phyloP scores from a whole-genome alignment of 768 basidiomycete species.

The Cantharellus anzutake region DNA sequence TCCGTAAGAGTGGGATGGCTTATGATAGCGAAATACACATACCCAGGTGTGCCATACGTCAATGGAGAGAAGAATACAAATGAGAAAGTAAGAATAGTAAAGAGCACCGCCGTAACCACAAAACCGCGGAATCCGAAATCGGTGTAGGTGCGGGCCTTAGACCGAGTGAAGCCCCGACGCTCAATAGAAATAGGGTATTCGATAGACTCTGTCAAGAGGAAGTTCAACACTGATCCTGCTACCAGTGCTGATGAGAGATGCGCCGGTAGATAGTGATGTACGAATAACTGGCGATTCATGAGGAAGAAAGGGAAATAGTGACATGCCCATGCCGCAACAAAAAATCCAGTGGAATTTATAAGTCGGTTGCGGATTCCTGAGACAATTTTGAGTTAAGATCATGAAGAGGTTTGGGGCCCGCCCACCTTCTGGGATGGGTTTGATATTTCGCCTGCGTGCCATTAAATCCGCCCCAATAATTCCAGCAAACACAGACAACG shows the following conservation, averaged over 20 bases:
- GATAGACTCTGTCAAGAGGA: slow-evolving; percentile 73
- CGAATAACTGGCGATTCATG: slow-evolving; percentile 90
- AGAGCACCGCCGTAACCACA: slow-evolving; percentile 31
- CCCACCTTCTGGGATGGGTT: slow-evolving; percentile 79
- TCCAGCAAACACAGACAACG: slow-evolving; percentile 74
- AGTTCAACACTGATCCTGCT: slow-evolving; percentile 82
- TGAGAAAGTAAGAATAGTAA: slow-evolving; percentile 42
- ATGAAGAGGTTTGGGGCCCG: neutral
- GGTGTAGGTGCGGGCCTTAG: slow-evolving; percentile 23
- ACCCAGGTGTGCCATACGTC: slow-evolving; percentile 96
- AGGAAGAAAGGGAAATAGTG: slow-evolving; percentile 98
- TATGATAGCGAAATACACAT: slow-evolving; percentile 17
- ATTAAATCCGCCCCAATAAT: slow-evolving; percentile 79
- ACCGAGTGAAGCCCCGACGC: neutral
- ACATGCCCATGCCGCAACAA: slow-evolving; percentile 82
- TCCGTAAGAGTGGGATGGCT: slow-evolving; percentile 10
- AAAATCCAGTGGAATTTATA: slow-evolving; percentile 92
- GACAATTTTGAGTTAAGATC: neutral
- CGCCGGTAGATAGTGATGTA: slow-evolving; percentile 95
- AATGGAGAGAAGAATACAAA: slow-evolving; percentile 69
- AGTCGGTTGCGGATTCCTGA: slow-evolving; percentile 81
- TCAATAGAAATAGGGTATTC: slow-evolving; percentile 70
- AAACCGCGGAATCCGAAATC: slow-evolving; percentile 60
- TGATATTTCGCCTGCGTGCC: slow-evolving; percentile 64
- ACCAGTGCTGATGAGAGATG: slow-evolving; percentile 85